phyloP scores from a whole-genome alignment of 345 rosid species.

The Tarenaya hassleriana region DNA sequence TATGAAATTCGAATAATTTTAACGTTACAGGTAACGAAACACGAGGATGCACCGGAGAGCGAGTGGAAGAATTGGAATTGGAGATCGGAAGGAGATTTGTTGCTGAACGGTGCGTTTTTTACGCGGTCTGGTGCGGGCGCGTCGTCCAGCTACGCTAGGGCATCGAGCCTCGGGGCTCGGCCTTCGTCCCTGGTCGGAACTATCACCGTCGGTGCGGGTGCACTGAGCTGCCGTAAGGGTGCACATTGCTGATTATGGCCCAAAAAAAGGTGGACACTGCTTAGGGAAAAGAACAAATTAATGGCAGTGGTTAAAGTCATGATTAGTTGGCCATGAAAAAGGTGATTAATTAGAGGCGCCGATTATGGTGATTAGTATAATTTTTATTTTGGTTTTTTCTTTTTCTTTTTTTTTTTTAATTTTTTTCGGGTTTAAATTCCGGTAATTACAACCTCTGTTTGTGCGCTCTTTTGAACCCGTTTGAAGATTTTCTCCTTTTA shows the following conservation, averaged over 20 bases:
- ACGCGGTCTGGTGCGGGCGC: constrained; percentile 43
- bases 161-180: constrained; percentile 49
- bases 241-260: constrained; percentile 34
- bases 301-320: not conserved
- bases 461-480: constrained; percentile 13
- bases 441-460: constrained; percentile 32
- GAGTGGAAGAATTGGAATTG: constrained; percentile 58
- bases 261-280: not conserved
- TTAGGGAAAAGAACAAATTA: not conserved
- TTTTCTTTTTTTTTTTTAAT: not conserved
- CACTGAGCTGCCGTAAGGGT: constrained; percentile 49
- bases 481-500: constrained; percentile 25
- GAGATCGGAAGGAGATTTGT: constrained; percentile 52
- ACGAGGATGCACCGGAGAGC: constrained; percentile 41
- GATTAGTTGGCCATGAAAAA: constrained; percentile 8
- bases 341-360: constrained; percentile 25
- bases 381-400: constrained; percentile 12
- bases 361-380: constrained; percentile 19
- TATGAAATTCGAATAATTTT: too few relatives aligned
- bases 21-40: constrained; percentile 54
- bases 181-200: constrained; percentile 46
- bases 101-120: constrained; percentile 59
- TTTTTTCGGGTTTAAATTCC: constrained; percentile 9
- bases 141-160: constrained; percentile 51
- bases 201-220: constrained; percentile 43